Evolutionary conservation across 768 basidiomycete species (phyloP).

Genomic region (Boletus sp.): DNA sequence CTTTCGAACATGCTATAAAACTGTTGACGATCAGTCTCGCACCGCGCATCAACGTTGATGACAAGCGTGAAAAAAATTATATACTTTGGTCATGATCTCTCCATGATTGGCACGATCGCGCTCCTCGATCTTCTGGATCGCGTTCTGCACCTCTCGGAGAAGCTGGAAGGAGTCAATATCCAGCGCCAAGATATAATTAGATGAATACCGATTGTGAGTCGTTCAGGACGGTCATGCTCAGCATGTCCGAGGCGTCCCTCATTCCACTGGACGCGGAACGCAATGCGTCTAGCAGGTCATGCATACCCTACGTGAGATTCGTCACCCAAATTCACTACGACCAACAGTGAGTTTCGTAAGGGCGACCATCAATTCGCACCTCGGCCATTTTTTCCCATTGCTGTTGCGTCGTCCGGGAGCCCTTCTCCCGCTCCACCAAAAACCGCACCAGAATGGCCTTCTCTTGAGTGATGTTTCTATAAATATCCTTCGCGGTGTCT

Average conservation of each 20-base stretch:
- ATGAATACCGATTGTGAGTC: conserved; percentile 22
- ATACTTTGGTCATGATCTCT: conserved; percentile 26
- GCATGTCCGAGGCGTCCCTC: conserved; percentile 21
- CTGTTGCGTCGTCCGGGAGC: conserved; percentile 25
- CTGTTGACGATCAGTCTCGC: conserved; percentile 20
- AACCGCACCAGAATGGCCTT: conserved; percentile 49
- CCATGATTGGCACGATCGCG: conserved; percentile 19
- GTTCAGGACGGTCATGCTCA: conserved; percentile 10
- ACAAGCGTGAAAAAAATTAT: neutral
- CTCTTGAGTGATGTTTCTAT: conserved; percentile 62
- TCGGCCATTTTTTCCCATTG: conserved; percentile 30
- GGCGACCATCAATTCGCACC: conserved; percentile 16
- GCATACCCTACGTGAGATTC: conserved; percentile 28
- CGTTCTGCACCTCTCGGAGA: conserved; percentile 18
- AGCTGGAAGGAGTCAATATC: conserved; percentile 21
- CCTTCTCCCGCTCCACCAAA: conserved; percentile 45
- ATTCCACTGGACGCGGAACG: conserved; percentile 19
- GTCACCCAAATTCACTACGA: neutral
- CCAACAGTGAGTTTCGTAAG: neutral
- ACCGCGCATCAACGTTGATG: neutral
- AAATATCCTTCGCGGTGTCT: conserved; percentile 67
- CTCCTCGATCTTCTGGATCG: conserved; percentile 22
- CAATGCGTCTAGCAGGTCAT: conserved; percentile 20
- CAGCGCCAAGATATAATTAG: neutral
- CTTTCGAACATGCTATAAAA: conserved; percentile 26